Evolutionary conservation across 2,329 filamentous ascomycete genomes (phyloP).

Genomic region (Anthostomella pinea): DNA sequence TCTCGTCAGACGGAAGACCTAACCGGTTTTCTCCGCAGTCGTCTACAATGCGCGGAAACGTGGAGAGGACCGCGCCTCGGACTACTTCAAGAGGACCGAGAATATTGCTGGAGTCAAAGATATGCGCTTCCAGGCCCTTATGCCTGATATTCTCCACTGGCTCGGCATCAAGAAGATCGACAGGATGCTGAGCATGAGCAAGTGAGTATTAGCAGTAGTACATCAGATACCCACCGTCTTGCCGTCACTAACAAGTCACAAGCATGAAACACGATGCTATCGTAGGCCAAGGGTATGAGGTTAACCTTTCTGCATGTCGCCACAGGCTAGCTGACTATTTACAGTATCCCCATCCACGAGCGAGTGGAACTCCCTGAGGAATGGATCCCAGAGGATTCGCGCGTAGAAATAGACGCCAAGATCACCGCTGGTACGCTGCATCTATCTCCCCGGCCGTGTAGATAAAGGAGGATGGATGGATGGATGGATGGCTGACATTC

Average conservation of each 20-base stretch:
- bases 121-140: conserved; percentile 97
- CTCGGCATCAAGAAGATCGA: conserved; percentile 98
- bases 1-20: conserved; percentile 24
- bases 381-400: conserved; percentile 88
- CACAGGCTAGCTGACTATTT: conserved; percentile 22
- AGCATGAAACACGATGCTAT: conserved; percentile 92
- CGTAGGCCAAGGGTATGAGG: conserved; percentile 69
- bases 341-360: conserved; percentile 81
- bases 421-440: conserved; percentile 77
- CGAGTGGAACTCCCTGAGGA: conserved; percentile 89
- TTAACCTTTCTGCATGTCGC: conserved; percentile 14
- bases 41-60: conserved; percentile 80
- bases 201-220: conserved; percentile 59
- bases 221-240: conserved; percentile 12
- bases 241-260: conserved; percentile 26
- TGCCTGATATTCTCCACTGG: conserved; percentile 98
- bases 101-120: conserved; percentile 96
- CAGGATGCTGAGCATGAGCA: conserved; percentile 97
- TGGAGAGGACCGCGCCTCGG: conserved; percentile 74
- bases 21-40: conserved; percentile 36
- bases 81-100: conserved; percentile 97
- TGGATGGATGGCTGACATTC: conserved; percentile 27
- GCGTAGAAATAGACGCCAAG: conserved; percentile 99
- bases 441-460: conserved; percentile 7
- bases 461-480: conserved; percentile 6